These are phyloP conservation scores for Zea mays DNA, from an alignment of 176 grass and related monocot species.

Conservation along the genomic window Zm-B73-REFERENCE-NAM-5.0 NC_050097.1:114054501-114055000, in stretches of 20 bases:
- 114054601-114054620: not conserved
- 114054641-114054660: conserved; percentile 31
- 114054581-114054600: not conserved
- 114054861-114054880: conserved; percentile 53
- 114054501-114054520: conserved; percentile 84
- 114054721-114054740: not conserved
- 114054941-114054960: too few relatives aligned
- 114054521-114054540: conserved; percentile 60
- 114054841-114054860: conserved; percentile 91
- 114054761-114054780: conserved; percentile 48
- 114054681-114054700: not conserved
- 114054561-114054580: not conserved
- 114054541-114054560: conserved; percentile 22
- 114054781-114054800: conserved; percentile 55
- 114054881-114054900: conserved; percentile 85
- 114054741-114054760: not conserved
- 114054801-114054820: conserved; percentile 68
- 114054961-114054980: not conserved
- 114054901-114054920: conserved; percentile 35
- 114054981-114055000: not conserved
- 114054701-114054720: not conserved
- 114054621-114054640: not conserved
- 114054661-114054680: not conserved
- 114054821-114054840: conserved; percentile 67
- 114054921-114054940: not conserved